phyloP scores from a whole-genome alignment of 345 rosid species.

The Corchorus capsularis region DNA sequence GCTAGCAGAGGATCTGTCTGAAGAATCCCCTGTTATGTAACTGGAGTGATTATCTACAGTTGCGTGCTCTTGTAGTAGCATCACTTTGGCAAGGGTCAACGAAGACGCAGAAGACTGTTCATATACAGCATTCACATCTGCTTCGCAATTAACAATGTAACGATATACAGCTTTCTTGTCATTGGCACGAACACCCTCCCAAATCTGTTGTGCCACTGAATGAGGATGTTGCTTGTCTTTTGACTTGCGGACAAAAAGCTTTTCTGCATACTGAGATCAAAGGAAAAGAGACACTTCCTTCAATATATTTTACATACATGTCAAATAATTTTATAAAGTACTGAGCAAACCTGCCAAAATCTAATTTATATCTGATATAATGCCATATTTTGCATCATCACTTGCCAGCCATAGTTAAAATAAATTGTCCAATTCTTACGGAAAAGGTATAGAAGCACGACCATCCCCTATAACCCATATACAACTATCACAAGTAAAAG shows the following conservation, averaged over 20 bases:
- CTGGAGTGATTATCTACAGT: constrained; percentile 54
- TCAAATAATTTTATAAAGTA: background rate
- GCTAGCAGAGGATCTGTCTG: constrained; percentile 69
- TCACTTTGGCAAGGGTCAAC: constrained; percentile 80
- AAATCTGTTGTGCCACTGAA: constrained; percentile 64
- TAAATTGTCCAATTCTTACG: background rate
- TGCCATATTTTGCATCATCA: background rate
- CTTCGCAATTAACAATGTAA: constrained; percentile 72
- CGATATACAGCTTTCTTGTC: constrained; percentile 92
- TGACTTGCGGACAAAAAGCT: constrained; percentile 77
- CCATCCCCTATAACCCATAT: background rate
- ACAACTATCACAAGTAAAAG: background rate
- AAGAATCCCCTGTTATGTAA: constrained; percentile 57
- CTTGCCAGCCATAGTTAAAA: background rate
- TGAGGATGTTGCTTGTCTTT: constrained; percentile 57
- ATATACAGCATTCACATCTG: constrained; percentile 66
- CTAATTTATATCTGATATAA: background rate
- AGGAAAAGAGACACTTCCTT: constrained; percentile 18
- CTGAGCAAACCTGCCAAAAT: background rate
- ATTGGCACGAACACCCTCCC: constrained; percentile 88
- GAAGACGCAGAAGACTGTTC: constrained; percentile 69
- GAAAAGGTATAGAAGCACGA: background rate
- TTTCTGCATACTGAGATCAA: constrained; percentile 80
- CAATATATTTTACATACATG: background rate
- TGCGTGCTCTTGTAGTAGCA: constrained; percentile 77